Evolutionary conservation across 129 eudicot species (phyloP).

Genomic region (Pseudognaphalium luteoalbum): DNA sequence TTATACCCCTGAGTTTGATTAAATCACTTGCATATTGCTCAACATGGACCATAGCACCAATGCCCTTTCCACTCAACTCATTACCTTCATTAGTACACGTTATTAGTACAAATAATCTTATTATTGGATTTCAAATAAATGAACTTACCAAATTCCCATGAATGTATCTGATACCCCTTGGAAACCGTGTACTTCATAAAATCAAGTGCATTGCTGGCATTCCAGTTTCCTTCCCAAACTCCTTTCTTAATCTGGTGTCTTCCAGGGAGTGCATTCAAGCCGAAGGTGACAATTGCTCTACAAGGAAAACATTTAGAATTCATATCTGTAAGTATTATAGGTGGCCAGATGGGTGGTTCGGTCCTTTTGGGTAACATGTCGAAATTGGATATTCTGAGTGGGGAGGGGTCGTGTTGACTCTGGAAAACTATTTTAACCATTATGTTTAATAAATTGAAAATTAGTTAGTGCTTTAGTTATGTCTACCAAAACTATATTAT

Average conservation of each 20-base stretch:
- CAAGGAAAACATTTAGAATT: conserved; percentile 5
- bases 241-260: conserved; percentile 43
- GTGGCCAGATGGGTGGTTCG: not conserved
- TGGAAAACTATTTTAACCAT: not conserved
- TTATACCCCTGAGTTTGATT: conserved; percentile 49
- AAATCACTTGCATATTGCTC: conserved; percentile 70
- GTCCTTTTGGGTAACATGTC: not conserved
- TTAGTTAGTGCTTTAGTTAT: not conserved
- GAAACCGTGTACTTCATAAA: conserved; percentile 71
- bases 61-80: conserved; percentile 81
- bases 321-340: too few relatives aligned
- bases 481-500: not conserved
- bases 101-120: conserved; percentile 12
- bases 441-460: not conserved
- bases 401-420: not conserved
- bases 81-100: conserved; percentile 50
- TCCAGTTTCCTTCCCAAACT: conserved; percentile 82
- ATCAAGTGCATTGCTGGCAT: conserved; percentile 65
- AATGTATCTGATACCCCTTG: conserved; percentile 82
- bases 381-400: not conserved
- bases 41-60: conserved; percentile 76
- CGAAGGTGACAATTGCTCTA: conserved; percentile 77
- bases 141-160: conserved; percentile 91
- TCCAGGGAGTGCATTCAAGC: conserved; percentile 85
- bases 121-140: conserved; percentile 4